Conservation (phyloP, 148 eudicot species). For the Rhododendron vialii region DNA sequence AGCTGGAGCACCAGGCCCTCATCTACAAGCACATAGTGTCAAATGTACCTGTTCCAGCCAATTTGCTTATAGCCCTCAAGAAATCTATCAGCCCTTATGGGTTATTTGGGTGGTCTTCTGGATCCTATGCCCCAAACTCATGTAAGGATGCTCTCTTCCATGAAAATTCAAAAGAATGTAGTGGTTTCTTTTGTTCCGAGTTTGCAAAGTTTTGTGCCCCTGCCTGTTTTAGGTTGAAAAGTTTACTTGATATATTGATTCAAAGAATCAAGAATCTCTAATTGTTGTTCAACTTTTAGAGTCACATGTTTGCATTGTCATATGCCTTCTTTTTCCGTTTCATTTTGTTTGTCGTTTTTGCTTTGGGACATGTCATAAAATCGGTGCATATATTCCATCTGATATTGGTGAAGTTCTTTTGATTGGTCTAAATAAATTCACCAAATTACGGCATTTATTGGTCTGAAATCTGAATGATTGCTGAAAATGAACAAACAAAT, state of each 20-base stretch:
- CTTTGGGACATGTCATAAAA: background rate
- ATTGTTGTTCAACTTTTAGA: background rate
- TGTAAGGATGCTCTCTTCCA: conserved; percentile 36
- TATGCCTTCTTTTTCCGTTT: background rate
- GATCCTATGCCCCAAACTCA: conserved; percentile 58
- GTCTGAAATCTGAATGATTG: background rate
- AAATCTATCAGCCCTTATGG: conserved; percentile 54
- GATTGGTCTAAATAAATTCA: background rate
- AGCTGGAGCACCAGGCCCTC: conserved; percentile 86
- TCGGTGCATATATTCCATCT: background rate
- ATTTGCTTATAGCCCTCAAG: conserved; percentile 62
- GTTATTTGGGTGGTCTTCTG: conserved; percentile 50
- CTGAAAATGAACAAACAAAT: background rate
- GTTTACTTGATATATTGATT: background rate
- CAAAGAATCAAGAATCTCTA: background rate
- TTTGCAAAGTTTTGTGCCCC: background rate
- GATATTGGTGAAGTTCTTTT: background rate
- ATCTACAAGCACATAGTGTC: conserved; percentile 77
- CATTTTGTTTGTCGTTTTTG: background rate
- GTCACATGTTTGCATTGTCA: background rate
- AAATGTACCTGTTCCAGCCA: conserved; percentile 73
- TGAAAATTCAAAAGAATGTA: background rate
- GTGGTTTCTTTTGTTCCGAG: background rate
- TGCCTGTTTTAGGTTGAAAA: background rate
- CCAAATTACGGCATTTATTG: background rate